A percentile compares a stretch with the other conserved stretches of the same genome.
These are phyloP conservation scores for Pseudogymnoascus sp. DNA, from an alignment of 2,329 filamentous ascomycete genomes.

Conservation along the genomic window DNA sequence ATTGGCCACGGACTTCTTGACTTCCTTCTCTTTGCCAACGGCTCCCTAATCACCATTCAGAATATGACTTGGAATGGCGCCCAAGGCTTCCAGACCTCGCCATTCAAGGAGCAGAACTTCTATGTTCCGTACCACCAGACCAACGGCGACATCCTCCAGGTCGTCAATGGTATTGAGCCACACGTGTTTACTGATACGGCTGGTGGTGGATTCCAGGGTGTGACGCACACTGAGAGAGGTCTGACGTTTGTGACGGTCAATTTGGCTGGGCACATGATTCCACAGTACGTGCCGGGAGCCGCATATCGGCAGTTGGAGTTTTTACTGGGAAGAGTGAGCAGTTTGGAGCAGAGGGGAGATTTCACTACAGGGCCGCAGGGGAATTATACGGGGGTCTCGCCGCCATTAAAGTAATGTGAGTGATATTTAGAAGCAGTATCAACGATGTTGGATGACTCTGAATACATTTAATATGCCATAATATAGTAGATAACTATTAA, in stretches of 20 bases:
- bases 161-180: constrained; percentile 14
- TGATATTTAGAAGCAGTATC: not conserved
- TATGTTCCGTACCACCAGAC: constrained; percentile 36
- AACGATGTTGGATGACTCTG: not conserved
- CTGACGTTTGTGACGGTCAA: constrained; percentile 52
- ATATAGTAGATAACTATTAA: not conserved
- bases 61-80: constrained; percentile 64
- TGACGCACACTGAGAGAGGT: constrained; percentile 52
- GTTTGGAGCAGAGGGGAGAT: constrained; percentile 30
- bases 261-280: constrained; percentile 46
- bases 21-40: constrained; percentile 55
- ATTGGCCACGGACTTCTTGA: constrained; percentile 56
- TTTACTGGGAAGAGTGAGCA: constrained; percentile 49
- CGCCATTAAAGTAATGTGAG: not conserved
- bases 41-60: constrained; percentile 56
- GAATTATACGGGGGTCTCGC: constrained; percentile 20
- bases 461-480: not conserved
- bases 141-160: constrained; percentile 41
- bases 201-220: constrained; percentile 35
- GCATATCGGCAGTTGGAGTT: constrained; percentile 55
- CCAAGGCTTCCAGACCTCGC: constrained; percentile 50
- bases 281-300: constrained; percentile 49
- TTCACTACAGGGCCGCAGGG: constrained; percentile 23
- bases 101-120: constrained; percentile 19
- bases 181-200: constrained; percentile 22